Evolutionary conservation across 257 asterid genomes (phyloP).

Genomic region (Linderniella brevidens): DNA sequence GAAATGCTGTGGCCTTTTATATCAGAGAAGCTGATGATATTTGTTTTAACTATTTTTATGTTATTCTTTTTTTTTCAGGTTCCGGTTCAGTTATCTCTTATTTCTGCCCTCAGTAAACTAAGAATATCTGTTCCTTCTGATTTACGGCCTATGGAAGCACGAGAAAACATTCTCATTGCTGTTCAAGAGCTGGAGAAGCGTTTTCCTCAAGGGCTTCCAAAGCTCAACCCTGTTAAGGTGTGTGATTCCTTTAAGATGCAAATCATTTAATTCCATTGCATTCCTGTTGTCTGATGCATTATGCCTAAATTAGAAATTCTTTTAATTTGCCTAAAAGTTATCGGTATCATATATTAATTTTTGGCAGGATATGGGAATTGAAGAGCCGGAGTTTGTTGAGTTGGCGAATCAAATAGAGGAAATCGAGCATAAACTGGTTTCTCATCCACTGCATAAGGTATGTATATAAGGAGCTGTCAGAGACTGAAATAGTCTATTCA

Average conservation of each 20-base stretch:
- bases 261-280: conserved; percentile 11
- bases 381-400: conserved; percentile 68
- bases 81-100: conserved; percentile 85
- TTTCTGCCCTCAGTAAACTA: conserved; percentile 79
- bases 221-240: conserved; percentile 87
- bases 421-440: conserved; percentile 58
- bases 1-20: conserved; percentile 5
- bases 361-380: conserved; percentile 79
- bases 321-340: no score
- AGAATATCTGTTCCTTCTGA: conserved; percentile 74
- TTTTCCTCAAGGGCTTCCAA: conserved; percentile 82
- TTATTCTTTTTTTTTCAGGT: conserved; percentile 33
- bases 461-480: conserved; percentile 17
- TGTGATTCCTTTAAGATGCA: neutral
- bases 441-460: conserved; percentile 84
- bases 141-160: conserved; percentile 83
- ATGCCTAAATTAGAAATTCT: no score
- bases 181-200: conserved; percentile 82
- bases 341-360: neutral
- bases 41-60: conserved; percentile 1
- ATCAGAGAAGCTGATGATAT: neutral
- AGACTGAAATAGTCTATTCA: no score
- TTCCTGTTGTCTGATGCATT: neutral
- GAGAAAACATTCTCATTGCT: conserved; percentile 74
- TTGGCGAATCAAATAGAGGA: conserved; percentile 62